Conservation (phyloP, 2,329 filamentous ascomycete genomes). For the Geosmithia putterillii region DNA sequence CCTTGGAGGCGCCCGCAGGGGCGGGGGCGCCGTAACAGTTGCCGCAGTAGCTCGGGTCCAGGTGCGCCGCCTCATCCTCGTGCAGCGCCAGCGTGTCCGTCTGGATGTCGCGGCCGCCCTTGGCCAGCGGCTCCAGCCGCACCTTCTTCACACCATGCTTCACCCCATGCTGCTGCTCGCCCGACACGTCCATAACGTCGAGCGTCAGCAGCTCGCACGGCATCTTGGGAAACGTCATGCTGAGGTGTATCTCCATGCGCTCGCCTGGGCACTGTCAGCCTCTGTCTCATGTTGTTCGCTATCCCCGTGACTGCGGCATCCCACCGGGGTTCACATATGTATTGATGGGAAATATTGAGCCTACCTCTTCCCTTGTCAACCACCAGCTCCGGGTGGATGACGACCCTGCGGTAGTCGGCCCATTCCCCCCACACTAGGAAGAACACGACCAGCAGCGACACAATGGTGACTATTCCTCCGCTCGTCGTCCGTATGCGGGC, state of each 20-base stretch:
- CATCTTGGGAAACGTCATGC: conserved; percentile 86
- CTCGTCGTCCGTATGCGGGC: conserved; percentile 91
- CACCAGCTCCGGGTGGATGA: conserved; percentile 82
- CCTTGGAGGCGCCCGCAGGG: conserved; percentile 58
- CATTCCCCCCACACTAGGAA: conserved; percentile 93
- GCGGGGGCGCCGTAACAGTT: conserved; percentile 78
- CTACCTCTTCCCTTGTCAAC: conserved; percentile 92
- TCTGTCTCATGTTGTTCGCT: neutral
- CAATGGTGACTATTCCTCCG: conserved; percentile 87
- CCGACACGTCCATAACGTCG: conserved; percentile 98
- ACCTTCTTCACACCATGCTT: conserved; percentile 89
- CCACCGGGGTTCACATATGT: conserved; percentile 11
- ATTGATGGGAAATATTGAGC: no score
- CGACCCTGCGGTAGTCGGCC: conserved; percentile 77
- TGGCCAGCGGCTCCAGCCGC: conserved; percentile 55
- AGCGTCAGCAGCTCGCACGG: conserved; percentile 93
- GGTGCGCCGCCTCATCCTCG: conserved; percentile 59
- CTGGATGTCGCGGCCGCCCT: conserved; percentile 70
- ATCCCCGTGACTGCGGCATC: neutral
- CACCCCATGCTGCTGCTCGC: conserved; percentile 90
- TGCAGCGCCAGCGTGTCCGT: conserved; percentile 51
- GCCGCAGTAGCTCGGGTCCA: conserved; percentile 88
- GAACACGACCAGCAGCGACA: conserved; percentile 76
- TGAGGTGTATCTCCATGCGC: conserved; percentile 98
- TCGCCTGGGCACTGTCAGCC: conserved; percentile 46